A percentile compares a stretch with the other conserved stretches of the same genome.
These are phyloP conservation scores for Acrasis kona DNA, from an alignment of 78 protist species.

Conservation along the genomic window DNA sequence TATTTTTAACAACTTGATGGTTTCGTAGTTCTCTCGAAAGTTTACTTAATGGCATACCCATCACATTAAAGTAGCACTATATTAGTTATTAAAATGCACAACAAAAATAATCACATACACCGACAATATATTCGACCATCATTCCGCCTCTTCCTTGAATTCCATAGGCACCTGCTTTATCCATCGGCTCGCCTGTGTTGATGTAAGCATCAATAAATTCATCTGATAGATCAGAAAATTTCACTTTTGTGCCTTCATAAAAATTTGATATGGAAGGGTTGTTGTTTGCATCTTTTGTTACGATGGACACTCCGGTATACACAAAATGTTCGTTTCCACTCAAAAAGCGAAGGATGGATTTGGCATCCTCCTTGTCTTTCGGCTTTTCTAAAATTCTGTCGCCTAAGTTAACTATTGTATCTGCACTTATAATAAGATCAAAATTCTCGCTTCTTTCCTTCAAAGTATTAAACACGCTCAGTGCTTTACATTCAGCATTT, in stretches of 20 bases:
- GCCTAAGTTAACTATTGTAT: background rate
- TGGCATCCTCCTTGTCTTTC: background rate
- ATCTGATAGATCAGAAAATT: conserved; percentile 4
- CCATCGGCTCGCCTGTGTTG: conserved; percentile 39
- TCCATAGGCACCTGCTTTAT: conserved; percentile 47
- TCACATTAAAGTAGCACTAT: background rate
- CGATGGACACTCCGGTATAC: background rate
- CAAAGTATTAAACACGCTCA: background rate
- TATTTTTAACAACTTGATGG: background rate
- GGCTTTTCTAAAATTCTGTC: background rate
- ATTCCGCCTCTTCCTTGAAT: conserved; percentile 32
- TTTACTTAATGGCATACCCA: background rate
- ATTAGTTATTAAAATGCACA: too few relatives aligned
- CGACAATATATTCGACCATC: conserved; percentile 21
- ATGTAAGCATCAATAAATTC: conserved; percentile 14
- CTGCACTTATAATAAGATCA: background rate
- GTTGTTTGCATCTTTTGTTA: background rate
- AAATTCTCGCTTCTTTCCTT: background rate
- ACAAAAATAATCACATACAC: conserved; percentile 33
- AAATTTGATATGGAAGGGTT: too few relatives aligned
- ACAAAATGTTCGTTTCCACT: background rate
- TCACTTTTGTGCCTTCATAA: conserved; percentile 11
- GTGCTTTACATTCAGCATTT: background rate
- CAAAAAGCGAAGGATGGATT: background rate
- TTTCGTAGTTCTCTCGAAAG: background rate